Conservation (phyloP, 2,329 filamentous ascomycete genomes). For the Plectosphaerella plurivora region DNA sequence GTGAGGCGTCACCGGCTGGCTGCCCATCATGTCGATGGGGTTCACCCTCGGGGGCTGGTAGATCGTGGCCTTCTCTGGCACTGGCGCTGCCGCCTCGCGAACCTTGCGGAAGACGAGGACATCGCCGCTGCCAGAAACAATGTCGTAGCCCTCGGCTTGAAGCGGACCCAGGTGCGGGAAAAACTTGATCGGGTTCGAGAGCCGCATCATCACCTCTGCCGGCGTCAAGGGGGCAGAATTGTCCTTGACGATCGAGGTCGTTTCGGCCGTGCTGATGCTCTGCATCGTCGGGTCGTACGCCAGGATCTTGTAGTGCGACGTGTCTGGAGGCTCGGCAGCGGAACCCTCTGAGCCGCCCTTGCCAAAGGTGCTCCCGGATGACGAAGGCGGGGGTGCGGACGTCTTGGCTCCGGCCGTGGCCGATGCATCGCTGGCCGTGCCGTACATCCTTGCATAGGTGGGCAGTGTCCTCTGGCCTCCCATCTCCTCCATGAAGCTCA, state of each 20-base stretch:
- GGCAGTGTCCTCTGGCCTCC: conserved; percentile 27
- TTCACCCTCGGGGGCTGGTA: conserved; percentile 35
- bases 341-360: background rate
- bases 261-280: conserved; percentile 54
- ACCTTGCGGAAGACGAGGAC: conserved; percentile 65
- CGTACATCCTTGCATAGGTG: conserved; percentile 29
- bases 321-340: conserved; percentile 6
- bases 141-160: conserved; percentile 60
- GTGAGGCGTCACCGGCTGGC: conserved; percentile 29
- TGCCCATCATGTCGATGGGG: conserved; percentile 54
- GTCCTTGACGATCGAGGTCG: conserved; percentile 49
- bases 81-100: conserved; percentile 20
- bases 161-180: conserved; percentile 57
- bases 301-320: conserved; percentile 56
- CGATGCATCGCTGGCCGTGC: conserved; percentile 7
- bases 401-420: conserved; percentile 3
- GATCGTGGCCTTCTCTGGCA: conserved; percentile 6
- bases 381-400: background rate
- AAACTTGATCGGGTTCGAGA: conserved; percentile 62
- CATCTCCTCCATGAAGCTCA: conserved; percentile 39
- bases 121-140: conserved; percentile 58
- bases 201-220: conserved; percentile 53
- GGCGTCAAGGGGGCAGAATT: conserved; percentile 48
- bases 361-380: background rate
- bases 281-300: conserved; percentile 59